Evolutionary conservation across 495 filamentous ascomycete genomes (phyloP).

Genomic region (Terfezia claveryi): DNA sequence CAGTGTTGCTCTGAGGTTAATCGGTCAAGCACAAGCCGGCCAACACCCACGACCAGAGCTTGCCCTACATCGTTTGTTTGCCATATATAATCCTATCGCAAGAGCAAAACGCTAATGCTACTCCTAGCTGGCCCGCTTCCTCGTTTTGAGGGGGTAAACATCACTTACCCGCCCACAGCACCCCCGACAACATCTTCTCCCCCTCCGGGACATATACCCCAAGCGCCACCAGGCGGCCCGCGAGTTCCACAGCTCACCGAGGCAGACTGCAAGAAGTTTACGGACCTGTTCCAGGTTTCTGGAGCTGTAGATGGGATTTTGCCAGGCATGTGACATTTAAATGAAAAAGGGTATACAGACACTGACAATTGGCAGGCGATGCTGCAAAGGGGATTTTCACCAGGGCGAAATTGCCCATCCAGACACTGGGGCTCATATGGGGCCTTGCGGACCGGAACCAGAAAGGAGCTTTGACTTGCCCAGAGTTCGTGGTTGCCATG

Average conservation of each 20-base stretch:
- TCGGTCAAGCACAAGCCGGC: conserved; percentile 82
- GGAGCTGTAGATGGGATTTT: conserved; percentile 57
- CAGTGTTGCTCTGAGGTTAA: conserved; percentile 72
- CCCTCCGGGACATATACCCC: conserved; percentile 21
- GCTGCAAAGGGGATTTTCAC: conserved; percentile 88
- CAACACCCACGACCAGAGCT: conserved; percentile 59
- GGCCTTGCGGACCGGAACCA: conserved; percentile 81
- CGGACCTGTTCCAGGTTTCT: conserved; percentile 67
- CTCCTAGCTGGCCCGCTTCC: conserved; percentile 65
- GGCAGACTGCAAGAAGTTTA: conserved; percentile 74
- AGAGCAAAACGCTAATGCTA: too few relatives aligned
- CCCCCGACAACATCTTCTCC: conserved; percentile 24
- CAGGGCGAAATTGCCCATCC: conserved; percentile 70
- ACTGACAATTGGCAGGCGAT: conserved; percentile 31
- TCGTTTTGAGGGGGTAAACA: conserved; percentile 59
- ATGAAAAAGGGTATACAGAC: background rate
- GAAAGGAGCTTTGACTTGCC: conserved; percentile 64
- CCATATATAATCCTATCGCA: too few relatives aligned
- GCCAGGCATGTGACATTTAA: conserved; percentile 31
- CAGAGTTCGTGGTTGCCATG: conserved; percentile 97
- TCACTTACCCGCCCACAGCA: conserved; percentile 17
- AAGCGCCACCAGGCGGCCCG: conserved; percentile 39
- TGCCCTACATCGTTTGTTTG: conserved; percentile 33
- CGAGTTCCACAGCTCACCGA: conserved; percentile 76
- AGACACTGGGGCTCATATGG: conserved; percentile 82